A percentile compares a stretch with the other conserved stretches of the same genome.
phyloP scores from a whole-genome alignment of 768 basidiomycete species.

The Boletellus ananas region DNA sequence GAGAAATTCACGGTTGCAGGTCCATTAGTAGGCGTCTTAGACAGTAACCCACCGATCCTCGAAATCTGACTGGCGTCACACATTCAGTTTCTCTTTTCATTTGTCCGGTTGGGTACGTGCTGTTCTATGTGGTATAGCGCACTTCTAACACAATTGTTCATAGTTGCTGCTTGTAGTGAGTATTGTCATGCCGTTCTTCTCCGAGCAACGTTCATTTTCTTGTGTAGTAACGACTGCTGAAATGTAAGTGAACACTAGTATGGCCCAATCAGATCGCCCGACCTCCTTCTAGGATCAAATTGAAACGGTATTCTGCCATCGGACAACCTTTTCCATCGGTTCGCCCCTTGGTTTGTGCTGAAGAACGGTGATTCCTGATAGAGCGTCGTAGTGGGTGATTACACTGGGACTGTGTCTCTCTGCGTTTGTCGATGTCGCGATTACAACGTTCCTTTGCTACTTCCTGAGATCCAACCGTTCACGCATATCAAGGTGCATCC shows the following conservation, averaged over 20 bases:
- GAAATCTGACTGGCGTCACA: background rate
- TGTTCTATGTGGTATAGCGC: background rate
- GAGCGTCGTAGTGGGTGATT: slow-evolving; percentile 38
- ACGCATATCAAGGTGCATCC: slow-evolving; percentile 31
- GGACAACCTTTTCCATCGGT: slow-evolving; percentile 10
- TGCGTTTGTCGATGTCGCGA: slow-evolving; percentile 43
- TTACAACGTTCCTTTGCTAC: slow-evolving; percentile 40
- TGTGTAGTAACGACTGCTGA: slow-evolving; percentile 17
- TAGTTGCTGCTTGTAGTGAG: slow-evolving; percentile 22
- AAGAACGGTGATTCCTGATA: background rate
- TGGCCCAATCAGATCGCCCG: background rate
- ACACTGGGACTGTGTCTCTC: slow-evolving; percentile 46
- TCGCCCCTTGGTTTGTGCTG: background rate
- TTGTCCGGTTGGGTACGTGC: slow-evolving; percentile 18
- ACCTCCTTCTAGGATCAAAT: slow-evolving; percentile 8
- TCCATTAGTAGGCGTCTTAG: slow-evolving; percentile 10
- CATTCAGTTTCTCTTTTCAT: slow-evolving; percentile 14
- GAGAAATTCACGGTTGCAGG: slow-evolving; percentile 11
- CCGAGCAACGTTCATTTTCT: background rate
- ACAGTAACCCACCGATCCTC: background rate
- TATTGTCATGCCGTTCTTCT: background rate
- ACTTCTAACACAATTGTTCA: background rate
- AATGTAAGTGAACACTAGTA: too few relatives aligned
- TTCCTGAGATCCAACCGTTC: slow-evolving; percentile 39
- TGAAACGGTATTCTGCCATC: slow-evolving; percentile 12